A percentile compares a stretch with the other conserved stretches of the same genome.
phyloP scores from a whole-genome alignment of 1,139 yeast species.

The Taphrina flavorubra region DNA sequence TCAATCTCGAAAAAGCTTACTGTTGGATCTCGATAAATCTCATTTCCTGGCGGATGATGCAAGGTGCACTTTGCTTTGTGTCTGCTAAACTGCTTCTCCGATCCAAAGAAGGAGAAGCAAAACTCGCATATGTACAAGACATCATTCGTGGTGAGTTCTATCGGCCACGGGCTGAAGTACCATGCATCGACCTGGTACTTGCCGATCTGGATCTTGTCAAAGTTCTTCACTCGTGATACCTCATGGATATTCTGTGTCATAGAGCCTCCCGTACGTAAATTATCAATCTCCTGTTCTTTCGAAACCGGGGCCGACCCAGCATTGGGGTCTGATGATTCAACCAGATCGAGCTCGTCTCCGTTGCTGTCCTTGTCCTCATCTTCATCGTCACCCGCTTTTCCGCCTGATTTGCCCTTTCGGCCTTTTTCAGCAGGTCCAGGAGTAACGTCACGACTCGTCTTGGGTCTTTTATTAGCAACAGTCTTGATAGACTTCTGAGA shows the following conservation, averaged over 20 bases:
- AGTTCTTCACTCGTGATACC: slow-evolving; percentile 86
- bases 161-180: slow-evolving; percentile 97
- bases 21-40: slow-evolving; percentile 84
- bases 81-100: slow-evolving; percentile 87
- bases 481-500: slow-evolving; percentile 48
- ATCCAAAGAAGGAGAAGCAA: slow-evolving; percentile 85
- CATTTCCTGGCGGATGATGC: slow-evolving; percentile 97
- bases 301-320: slow-evolving; percentile 59
- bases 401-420: slow-evolving; percentile 47
- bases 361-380: slow-evolving; percentile 53
- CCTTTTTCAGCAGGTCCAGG: slow-evolving; percentile 58
- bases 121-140: slow-evolving; percentile 89
- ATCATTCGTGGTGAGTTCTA: slow-evolving; percentile 90
- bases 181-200: slow-evolving; percentile 95
- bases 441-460: slow-evolving; percentile 43
- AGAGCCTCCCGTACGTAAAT: slow-evolving; percentile 89
- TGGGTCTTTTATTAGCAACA: slow-evolving; percentile 33
- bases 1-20: slow-evolving; percentile 93
- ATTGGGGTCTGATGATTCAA: slow-evolving; percentile 55
- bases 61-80: slow-evolving; percentile 80
- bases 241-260: slow-evolving; percentile 91
- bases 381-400: slow-evolving; percentile 43
- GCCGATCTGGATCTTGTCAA: slow-evolving; percentile 79
- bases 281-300: slow-evolving; percentile 89
- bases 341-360: slow-evolving; percentile 82